phyloP scores from a whole-genome alignment of 306 rosid genomes.

The Vicia sativa region DNA sequence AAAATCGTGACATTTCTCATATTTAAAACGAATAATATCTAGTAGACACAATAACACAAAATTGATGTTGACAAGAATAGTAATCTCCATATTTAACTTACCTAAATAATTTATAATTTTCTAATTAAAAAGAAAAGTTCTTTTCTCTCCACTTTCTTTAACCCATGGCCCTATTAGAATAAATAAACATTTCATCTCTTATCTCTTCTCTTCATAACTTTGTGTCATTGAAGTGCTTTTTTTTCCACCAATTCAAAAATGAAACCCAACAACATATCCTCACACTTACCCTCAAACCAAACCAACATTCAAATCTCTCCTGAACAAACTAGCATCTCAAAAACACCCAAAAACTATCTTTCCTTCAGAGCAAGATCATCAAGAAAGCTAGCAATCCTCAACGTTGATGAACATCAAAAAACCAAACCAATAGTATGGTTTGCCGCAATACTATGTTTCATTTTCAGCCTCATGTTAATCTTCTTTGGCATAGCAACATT shows the following conservation, averaged over 20 bases:
- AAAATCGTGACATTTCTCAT: too few species aligned
- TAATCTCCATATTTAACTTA: not conserved
- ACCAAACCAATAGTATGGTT: slow-evolving; percentile 87
- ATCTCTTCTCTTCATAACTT: slow-evolving; percentile 27
- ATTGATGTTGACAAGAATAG: too few species aligned
- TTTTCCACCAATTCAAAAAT: slow-evolving; percentile 39
- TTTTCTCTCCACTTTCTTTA: slow-evolving; percentile 46
- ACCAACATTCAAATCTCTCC: too few species aligned
- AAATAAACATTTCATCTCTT: slow-evolving; percentile 31
- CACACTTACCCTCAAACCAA: slow-evolving; percentile 9
- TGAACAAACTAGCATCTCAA: slow-evolving; percentile 11
- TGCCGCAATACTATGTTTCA: slow-evolving; percentile 64
- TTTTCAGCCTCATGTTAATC: slow-evolving; percentile 77
- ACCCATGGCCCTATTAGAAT: slow-evolving; percentile 38
- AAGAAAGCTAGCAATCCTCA: slow-evolving; percentile 42
- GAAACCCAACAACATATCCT: slow-evolving; percentile 46
- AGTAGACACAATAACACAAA: too few species aligned
- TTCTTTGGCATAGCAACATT: slow-evolving; percentile 80
- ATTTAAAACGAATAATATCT: too few species aligned
- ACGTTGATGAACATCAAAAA: slow-evolving; percentile 47
- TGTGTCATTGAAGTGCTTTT: slow-evolving; percentile 17
- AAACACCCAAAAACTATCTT: slow-evolving; percentile 36
- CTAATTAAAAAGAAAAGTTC: slow-evolving; percentile 56
- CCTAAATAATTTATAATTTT: not conserved
- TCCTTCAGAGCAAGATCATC: slow-evolving; percentile 25